phyloP scores from a whole-genome alignment of 2,329 filamentous ascomycete genomes.

The Gaeumannomyces tritici region DNA sequence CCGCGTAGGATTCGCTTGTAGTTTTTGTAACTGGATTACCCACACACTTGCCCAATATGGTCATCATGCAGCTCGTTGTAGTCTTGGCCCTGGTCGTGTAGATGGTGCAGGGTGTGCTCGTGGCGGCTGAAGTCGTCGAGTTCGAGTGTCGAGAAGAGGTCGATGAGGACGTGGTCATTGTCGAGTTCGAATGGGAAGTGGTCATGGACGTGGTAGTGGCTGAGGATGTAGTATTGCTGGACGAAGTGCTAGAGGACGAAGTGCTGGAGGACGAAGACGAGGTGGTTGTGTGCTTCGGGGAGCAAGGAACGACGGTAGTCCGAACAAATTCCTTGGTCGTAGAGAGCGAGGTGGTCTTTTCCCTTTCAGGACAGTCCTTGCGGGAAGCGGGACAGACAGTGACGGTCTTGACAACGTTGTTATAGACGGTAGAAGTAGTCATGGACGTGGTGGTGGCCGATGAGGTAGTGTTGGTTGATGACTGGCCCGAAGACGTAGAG shows the following conservation, averaged over 20 bases:
- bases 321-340: background rate
- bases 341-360: background rate
- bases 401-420: background rate
- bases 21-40: background rate
- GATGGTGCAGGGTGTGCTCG: background rate
- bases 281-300: background rate
- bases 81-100: background rate
- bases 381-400: background rate
- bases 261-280: no score
- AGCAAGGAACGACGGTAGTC: background rate
- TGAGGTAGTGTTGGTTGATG: background rate
- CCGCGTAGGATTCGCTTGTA: background rate
- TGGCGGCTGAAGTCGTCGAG: background rate
- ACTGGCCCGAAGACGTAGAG: background rate
- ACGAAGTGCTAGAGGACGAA: background rate
- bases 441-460: background rate
- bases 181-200: background rate
- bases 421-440: conserved; percentile 2
- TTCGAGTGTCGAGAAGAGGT: no score
- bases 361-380: background rate
- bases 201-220: background rate
- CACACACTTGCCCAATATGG: background rate
- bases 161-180: background rate
- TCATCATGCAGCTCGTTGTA: background rate
- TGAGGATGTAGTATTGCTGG: background rate